Evolutionary conservation across 805 yeast species (phyloP).

Genomic region (Starmerella potacharoeniae): DNA sequence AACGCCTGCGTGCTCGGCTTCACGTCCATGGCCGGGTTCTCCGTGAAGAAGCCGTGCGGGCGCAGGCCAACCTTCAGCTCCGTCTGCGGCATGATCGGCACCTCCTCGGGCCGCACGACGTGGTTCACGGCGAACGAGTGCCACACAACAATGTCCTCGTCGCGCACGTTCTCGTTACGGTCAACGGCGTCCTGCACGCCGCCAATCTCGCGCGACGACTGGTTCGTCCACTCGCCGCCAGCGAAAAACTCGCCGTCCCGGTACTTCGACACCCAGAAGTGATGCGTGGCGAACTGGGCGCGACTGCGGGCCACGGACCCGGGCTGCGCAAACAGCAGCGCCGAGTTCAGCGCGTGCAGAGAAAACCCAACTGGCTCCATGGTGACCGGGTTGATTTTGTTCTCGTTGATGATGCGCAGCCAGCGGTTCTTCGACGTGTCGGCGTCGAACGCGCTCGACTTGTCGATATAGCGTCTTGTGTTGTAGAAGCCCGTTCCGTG

Average conservation of each 20-base stretch:
- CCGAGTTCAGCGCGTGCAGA: constrained; percentile 60
- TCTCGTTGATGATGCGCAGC: constrained; percentile 63
- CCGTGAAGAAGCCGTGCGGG: constrained; percentile 66
- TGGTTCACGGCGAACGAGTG: constrained; percentile 73
- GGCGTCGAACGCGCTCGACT: constrained; percentile 59
- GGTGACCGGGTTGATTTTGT: constrained; percentile 54
- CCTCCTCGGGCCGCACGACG: constrained; percentile 70
- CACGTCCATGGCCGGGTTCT: constrained; percentile 67
- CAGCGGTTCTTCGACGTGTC: constrained; percentile 66
- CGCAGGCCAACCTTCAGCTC: constrained; percentile 52
- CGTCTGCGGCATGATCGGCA: constrained; percentile 84
- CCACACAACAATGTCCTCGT: constrained; percentile 68
- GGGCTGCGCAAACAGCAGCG: constrained; percentile 56
- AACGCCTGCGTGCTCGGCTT: constrained; percentile 56
- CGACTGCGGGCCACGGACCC: constrained; percentile 55
- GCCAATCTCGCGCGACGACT: constrained; percentile 54
- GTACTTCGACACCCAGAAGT: constrained; percentile 71
- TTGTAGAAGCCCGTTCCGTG: constrained; percentile 59
- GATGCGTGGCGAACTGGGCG: constrained; percentile 64
- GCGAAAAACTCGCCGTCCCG: constrained; percentile 59
- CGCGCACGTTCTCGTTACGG: constrained; percentile 46
- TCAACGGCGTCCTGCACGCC: constrained; percentile 21
- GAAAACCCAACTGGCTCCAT: constrained; percentile 67
- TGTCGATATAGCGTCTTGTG: constrained; percentile 52
- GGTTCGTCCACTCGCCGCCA: constrained; percentile 80